Evolutionary conservation across 139 green algal genomes (phyloP).

Genomic region (Closterium sp.): DNA sequence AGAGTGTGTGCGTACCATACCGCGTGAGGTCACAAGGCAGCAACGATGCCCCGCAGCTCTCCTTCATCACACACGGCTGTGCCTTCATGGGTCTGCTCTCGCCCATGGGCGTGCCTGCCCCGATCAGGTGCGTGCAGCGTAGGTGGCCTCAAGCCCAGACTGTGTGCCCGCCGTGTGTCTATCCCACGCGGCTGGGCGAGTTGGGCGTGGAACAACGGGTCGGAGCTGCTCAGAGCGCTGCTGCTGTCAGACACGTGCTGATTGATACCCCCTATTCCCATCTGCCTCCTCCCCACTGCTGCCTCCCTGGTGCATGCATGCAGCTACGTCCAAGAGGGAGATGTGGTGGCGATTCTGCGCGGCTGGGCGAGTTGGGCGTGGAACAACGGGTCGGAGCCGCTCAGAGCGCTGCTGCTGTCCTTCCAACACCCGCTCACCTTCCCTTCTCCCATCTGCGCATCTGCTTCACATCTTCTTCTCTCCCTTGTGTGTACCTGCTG

Average conservation of each 20-base stretch:
- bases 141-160: no score
- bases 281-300: no score
- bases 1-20: no score
- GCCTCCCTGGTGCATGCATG: no score
- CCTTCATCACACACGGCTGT: slow-evolving; percentile 11
- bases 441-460: background rate
- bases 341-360: slow-evolving; percentile 12
- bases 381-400: slow-evolving; percentile 24
- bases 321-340: slow-evolving; percentile 16
- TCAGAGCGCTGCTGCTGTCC: background rate
- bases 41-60: background rate
- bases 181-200: slow-evolving; percentile 26
- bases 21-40: no score
- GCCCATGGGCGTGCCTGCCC: slow-evolving; percentile 34
- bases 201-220: slow-evolving; percentile 27
- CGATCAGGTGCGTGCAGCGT: no score
- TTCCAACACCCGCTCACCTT: background rate
- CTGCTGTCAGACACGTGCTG: background rate
- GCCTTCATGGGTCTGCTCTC: slow-evolving; percentile 29
- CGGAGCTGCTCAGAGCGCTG: background rate
- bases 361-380: slow-evolving; percentile 28
- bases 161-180: background rate
- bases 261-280: no score
- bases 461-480: background rate
- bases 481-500: background rate